Evolutionary conservation across 768 basidiomycete species (phyloP), one percentile per base, ranked within the genome.

Genomic region (Hydnum rufescens): DNA sequence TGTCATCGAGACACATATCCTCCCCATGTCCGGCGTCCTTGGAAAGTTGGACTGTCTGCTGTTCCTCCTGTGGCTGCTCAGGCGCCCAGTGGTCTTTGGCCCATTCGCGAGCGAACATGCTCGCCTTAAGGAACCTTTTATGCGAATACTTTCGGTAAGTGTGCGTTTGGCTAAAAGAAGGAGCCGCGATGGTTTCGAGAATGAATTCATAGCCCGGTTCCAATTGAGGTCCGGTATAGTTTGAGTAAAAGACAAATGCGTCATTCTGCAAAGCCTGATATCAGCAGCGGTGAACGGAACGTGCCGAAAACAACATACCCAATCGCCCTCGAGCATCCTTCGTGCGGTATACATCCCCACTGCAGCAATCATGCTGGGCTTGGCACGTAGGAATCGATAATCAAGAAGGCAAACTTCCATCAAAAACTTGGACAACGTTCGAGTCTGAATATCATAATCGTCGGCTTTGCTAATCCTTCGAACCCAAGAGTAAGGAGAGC

Each of bases 401-500:
- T 99, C 95, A 54, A 97, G 69, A 49, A 97, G 71, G 16, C 92
- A 95, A 49, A 93, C 86, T 66, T 99, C 95, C 57, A 88, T 89
- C 63, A 97, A 67, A 72, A 96, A 97, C 68, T 99, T 99, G 74
- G 88, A 83, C 47, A 99, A 70, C 26, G 95, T 99, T 56, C 95
- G 73, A 13, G 95, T 99, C 64, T 96, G 93, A 62, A 97, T 80
- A 63, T 97, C 89, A 65, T 97, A 99, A 65, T 93, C 86, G 68
- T 99, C 95, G 32, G 95, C 93, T 66, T 90, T 95, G 74, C 87
- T 92, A 64, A 99, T 97, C 61, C 81, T 82, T 55, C 95, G 78
- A 74, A 97, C 90, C 93, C 95, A 97, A 64, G 85, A 89, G 70
- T 97, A 97, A 3, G 95, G 95, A 50, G 92, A 95, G 69, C 95